phyloP scores from a whole-genome alignment of 345 rosid species.

The Populus alba region DNA sequence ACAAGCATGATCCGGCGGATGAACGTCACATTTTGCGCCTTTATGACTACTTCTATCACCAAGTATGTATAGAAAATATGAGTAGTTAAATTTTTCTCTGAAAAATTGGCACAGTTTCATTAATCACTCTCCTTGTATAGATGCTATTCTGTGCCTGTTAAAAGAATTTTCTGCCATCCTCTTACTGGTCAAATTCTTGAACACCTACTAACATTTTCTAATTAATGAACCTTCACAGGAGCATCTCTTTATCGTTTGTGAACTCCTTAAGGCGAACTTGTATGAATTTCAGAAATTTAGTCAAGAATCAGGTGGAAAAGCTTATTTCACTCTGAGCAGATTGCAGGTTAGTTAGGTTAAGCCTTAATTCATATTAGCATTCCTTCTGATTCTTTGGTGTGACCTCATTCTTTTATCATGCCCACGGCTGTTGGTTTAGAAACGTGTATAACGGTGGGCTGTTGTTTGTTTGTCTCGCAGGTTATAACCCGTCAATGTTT shows the following conservation, averaged over 20 bases:
- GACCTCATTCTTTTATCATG: not conserved
- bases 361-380: not conserved
- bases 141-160: not conserved
- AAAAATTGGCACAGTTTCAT: not conserved
- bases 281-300: constrained; percentile 91
- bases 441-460: not conserved
- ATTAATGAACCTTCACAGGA: constrained; percentile 48
- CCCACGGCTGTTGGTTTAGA: not conserved
- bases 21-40: constrained; percentile 81
- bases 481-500: constrained; percentile 79
- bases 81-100: not conserved
- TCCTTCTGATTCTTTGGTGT: not conserved
- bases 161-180: not conserved
- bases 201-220: constrained; percentile 3
- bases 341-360: constrained; percentile 59
- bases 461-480: constrained; percentile 33
- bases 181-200: not conserved
- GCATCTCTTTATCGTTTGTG: constrained; percentile 92
- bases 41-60: constrained; percentile 94
- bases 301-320: constrained; percentile 75
- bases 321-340: constrained; percentile 66
- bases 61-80: constrained; percentile 34
- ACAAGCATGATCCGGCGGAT: constrained; percentile 84
- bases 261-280: constrained; percentile 79
- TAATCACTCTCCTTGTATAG: not conserved